Percentiles rank a stretch among this genome's conserved stretches.
Evolutionary conservation across 2,329 filamentous ascomycete genomes (phyloP).

Genomic region (Colletotrichum orbiculare): DNA sequence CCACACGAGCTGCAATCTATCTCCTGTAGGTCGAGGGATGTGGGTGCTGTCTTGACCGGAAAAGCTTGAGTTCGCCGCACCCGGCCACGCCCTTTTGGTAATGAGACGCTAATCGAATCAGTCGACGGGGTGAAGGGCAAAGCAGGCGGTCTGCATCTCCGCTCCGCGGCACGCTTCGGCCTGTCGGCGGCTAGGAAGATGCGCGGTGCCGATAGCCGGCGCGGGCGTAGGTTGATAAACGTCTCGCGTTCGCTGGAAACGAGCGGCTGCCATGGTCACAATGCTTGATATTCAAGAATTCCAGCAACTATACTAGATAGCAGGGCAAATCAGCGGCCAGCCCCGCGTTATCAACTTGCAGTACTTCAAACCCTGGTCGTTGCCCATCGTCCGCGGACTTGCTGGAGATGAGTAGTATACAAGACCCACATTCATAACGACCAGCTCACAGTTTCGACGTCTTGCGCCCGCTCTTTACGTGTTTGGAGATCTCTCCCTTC

Average conservation of each 20-base stretch:
- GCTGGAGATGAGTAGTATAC: background rate
- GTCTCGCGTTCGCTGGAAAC: background rate
- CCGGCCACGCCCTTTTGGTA: constrained; percentile 4
- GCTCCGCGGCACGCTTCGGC: constrained; percentile 4
- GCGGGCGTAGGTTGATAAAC: constrained; percentile 9
- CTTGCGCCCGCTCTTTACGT: constrained; percentile 49
- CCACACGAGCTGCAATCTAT: constrained; percentile 29
- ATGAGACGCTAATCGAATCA: background rate
- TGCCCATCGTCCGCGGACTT: constrained; percentile 15
- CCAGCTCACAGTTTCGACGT: constrained; percentile 52
- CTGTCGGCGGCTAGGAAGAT: constrained; percentile 5
- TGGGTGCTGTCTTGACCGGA: constrained; percentile 30
- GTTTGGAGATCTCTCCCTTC: constrained; percentile 47
- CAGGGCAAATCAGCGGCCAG: constrained; percentile 11
- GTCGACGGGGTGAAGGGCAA: background rate
- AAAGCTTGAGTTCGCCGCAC: constrained; percentile 33
- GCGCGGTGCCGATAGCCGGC: constrained; percentile 23
- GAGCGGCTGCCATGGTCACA: background rate
- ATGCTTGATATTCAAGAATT: background rate
- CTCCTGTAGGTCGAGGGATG: constrained; percentile 26
- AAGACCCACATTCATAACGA: constrained; percentile 2
- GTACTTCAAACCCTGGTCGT: constrained; percentile 9
- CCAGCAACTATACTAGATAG: constrained; percentile 14
- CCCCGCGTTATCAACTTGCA: constrained; percentile 21
- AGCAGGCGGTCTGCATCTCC: constrained; percentile 5